Evolutionary conservation across 495 filamentous ascomycete species (phyloP).

Genomic region (Lophiostoma macrostomum): DNA sequence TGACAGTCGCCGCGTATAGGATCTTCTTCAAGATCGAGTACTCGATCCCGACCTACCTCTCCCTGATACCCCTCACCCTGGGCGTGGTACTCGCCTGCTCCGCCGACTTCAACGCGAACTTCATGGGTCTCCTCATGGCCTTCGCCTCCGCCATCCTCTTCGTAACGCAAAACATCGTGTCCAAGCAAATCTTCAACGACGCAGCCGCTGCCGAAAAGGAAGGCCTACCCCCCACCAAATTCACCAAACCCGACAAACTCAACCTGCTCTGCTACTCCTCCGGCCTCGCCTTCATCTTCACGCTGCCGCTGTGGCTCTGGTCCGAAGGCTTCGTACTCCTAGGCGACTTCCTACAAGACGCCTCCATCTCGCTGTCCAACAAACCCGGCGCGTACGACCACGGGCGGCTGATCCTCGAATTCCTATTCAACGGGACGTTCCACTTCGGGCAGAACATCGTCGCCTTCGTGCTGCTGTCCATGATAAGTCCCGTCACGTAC

Average conservation of each 20-base stretch:
- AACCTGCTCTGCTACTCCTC: slow-evolving; percentile 97
- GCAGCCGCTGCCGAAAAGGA: slow-evolving; percentile 77
- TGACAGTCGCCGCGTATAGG: slow-evolving; percentile 92
- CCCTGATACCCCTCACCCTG: slow-evolving; percentile 83
- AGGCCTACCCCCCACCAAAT: slow-evolving; percentile 47
- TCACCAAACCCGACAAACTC: slow-evolving; percentile 87
- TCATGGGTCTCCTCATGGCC: slow-evolving; percentile 83
- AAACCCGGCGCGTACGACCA: slow-evolving; percentile 73
- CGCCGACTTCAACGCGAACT: slow-evolving; percentile 79
- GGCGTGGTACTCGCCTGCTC: slow-evolving; percentile 96
- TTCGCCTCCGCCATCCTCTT: slow-evolving; percentile 87
- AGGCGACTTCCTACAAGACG: slow-evolving; percentile 66
- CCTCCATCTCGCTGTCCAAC: slow-evolving; percentile 56
- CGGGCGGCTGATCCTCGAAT: slow-evolving; percentile 72
- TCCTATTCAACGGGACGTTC: slow-evolving; percentile 94
- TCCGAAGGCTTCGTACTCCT: slow-evolving; percentile 77
- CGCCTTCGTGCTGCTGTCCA: slow-evolving; percentile 84
- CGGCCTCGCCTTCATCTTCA: slow-evolving; percentile 83
- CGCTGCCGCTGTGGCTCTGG: slow-evolving; percentile 91
- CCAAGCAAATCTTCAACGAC: slow-evolving; percentile 98
- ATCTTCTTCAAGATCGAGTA: slow-evolving; percentile 85
- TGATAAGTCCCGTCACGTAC: slow-evolving; percentile 95
- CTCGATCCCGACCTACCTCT: slow-evolving; percentile 83
- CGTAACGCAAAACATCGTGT: slow-evolving; percentile 98
- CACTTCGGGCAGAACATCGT: slow-evolving; percentile 97